Evolutionary conservation across 2,329 filamentous ascomycete species (phyloP), one percentile per base, ranked within the genome.

Genomic region (Neopestalotiopsis clavispora): DNA sequence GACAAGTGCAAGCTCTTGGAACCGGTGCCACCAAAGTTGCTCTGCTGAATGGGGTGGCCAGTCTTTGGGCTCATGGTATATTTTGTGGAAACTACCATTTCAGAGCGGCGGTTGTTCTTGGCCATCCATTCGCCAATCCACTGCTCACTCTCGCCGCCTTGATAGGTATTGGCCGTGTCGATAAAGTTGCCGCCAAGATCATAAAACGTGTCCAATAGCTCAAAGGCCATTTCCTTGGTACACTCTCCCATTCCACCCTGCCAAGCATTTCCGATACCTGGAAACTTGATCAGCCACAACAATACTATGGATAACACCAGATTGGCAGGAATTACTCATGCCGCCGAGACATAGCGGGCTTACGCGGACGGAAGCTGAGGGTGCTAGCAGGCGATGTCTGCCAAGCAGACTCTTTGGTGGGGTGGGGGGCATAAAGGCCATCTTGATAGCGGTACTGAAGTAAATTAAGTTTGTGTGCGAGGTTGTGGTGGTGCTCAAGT

Each of bases 131-230:
- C 14, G 30, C 87, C 87, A 20, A 90, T 74, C 83, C 83, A 87
- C 14, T 69, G 72, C 70, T 89, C 87, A 0, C 86, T 88, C 73
- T 90, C 80, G 62, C 85, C 87, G 69, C 84, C 72, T 72, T 89
- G 85, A 76, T 89, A 90, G 72, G 81, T 82, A 78, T 85, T 87
- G 71, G 86, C 78, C 0, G 88, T 91, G 75, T 92, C 90, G 75
- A 92, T 89, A 77, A 91, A 91, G 80, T 91, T 91, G 17, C 90
- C 89, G 7, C 89, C 89, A 0, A 84, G 80, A 13, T 81, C 81
- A 63, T 80, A 83, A 77, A 85, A 90, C 69, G 82, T 82, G 71
- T 90, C 88, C 2, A 90, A 80, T 10, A 91, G 81, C 57, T 83
- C 81, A 73, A 89, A 89, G 0, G 84, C 80, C 79, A 87, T 58